These are phyloP conservation scores for Mucor saturninus DNA, from an alignment of 371 early-diverging fungal genomes.

Conservation along the genomic window DNA sequence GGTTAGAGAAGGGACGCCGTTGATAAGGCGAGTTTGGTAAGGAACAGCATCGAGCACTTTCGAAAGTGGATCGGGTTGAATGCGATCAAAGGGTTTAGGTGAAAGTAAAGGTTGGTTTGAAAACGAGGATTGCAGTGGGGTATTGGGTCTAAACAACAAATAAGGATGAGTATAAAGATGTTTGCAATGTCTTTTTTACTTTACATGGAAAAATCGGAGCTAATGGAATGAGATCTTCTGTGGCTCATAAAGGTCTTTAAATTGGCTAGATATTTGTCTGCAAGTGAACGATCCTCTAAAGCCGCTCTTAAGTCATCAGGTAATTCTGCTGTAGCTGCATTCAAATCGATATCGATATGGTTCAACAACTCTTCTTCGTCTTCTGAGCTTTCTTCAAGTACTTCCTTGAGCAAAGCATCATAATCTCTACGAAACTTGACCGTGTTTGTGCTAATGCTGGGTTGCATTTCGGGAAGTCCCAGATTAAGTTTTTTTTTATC, in stretches of 20 bases:
- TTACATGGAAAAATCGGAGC: slow-evolving; percentile 52
- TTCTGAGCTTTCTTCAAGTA: slow-evolving; percentile 57
- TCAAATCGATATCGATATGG: slow-evolving; percentile 44
- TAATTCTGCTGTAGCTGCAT: slow-evolving; percentile 51
- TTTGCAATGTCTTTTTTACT: neutral
- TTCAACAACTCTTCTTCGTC: slow-evolving; percentile 42
- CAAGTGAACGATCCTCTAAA: slow-evolving; percentile 55
- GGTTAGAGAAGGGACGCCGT: slow-evolving; percentile 61
- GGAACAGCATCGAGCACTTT: slow-evolving; percentile 46
- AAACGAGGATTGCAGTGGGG: slow-evolving; percentile 43
- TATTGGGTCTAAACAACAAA: slow-evolving; percentile 39
- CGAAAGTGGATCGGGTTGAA: slow-evolving; percentile 43
- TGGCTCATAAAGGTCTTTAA: slow-evolving; percentile 55
- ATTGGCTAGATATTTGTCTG: slow-evolving; percentile 55
- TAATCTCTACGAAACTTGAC: slow-evolving; percentile 56
- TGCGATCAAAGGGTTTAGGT: slow-evolving; percentile 34
- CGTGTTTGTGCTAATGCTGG: slow-evolving; percentile 44
- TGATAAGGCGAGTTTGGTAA: slow-evolving; percentile 56
- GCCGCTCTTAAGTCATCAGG: slow-evolving; percentile 60
- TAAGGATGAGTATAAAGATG: neutral
- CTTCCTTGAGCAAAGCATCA: slow-evolving; percentile 63
- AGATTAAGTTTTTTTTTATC: slow-evolving; percentile 11
- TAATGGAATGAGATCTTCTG: slow-evolving; percentile 47
- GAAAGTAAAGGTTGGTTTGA: slow-evolving; percentile 36
- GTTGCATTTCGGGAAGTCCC: slow-evolving; percentile 31